Evolutionary conservation across 371 early-diverging fungal genomes (phyloP), one percentile per base, ranked within the genome.

Genomic region (Mycotypha africana): DNA sequence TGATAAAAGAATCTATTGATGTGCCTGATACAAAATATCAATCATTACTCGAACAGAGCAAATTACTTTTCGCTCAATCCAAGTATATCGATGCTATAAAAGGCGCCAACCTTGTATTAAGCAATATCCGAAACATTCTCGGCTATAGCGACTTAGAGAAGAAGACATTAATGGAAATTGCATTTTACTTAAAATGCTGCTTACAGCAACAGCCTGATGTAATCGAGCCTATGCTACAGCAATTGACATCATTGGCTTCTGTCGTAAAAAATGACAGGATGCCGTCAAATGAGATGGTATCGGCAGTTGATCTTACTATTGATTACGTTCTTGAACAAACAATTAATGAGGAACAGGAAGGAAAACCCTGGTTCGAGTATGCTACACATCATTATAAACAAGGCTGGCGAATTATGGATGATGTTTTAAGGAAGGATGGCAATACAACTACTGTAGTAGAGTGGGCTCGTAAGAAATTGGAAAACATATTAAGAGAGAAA

Each of bases 291-390:
- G 46, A 47, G 9, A 22, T 56, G 12, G 61, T 60, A n/a, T 65
- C 70, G 1, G 38, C 62, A 2, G 55, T 58, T 2, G 70, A 70
- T 36, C 31, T 33, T 2, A 49, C 49, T 2, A 57, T 68, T 16
- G 57, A 64, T 36, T 38, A 46, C 28, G 53, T 56, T 2, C 35
- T 70, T 9, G 40, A 55, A 10, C 64, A 59, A 36, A 50, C 72
- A 2, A 49, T 65, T 16, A 59, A 45, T n/a, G 45, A 49, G 20
- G 35, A 45, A 2, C 31, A n/a, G 5, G 43, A 55, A 31, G 62
- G 61, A 7, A 80, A 79, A 37, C 69, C 81, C 0, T 86, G 87
- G 87, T 83, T 79, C 42, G 67, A 68, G 6, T 81, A 73, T 49
- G 84, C 78, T 5, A 68, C 75, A 9, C 78, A 78, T 41, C 68